Evolutionary conservation across 768 basidiomycete genomes (phyloP), one percentile per base, ranked within the genome.

Genomic region (Tricholoma hemisulphureum): DNA sequence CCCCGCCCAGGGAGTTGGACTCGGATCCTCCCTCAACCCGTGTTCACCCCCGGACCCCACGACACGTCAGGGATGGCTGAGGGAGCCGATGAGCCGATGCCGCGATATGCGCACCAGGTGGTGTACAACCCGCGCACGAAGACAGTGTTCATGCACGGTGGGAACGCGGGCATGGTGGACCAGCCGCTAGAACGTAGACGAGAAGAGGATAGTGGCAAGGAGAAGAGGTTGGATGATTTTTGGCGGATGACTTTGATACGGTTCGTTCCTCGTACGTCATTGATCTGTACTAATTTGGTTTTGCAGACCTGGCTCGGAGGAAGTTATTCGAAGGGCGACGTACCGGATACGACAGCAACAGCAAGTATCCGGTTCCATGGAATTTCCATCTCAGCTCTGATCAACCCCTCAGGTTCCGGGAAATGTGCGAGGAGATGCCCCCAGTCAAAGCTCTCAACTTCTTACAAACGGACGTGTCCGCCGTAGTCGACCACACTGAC

Each of bases 81-180:
- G 21, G 26, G 32, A 51, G 45, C 55, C 23, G 77, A 77, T 16
- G 75, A 75, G 37, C 89, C 91, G 0, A 60, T 74, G 4, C 81
- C 90, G 6, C 77, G 91, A 52, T 92, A 87, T 65, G 91, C 90
- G 3, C 88, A 91, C 64, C 89, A 91, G 68, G 83, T 91, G 11
- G 87, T 87, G 39, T 92, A 91, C 59, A 85, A 90, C 62, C 73
- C 82, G 1, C 71, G 68, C 24, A 79, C 81, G 43, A 81, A 77
- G 60, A 79, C 72, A 32, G 74, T 85, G 3, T 91, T 82, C 64
- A 72, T 92, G 73, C 90, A 92, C 63, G 91, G 91, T 2, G 91
- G 91, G 41, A 92, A 90, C 71, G 83, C 81, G 5, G 88, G 88
- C 0, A 65, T 51, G 43, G 59, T 35, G 51, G 61, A 45, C 13